Base-by-base conservation (phyloP, 306 rosid species). In the Acacia confusa region DNA sequence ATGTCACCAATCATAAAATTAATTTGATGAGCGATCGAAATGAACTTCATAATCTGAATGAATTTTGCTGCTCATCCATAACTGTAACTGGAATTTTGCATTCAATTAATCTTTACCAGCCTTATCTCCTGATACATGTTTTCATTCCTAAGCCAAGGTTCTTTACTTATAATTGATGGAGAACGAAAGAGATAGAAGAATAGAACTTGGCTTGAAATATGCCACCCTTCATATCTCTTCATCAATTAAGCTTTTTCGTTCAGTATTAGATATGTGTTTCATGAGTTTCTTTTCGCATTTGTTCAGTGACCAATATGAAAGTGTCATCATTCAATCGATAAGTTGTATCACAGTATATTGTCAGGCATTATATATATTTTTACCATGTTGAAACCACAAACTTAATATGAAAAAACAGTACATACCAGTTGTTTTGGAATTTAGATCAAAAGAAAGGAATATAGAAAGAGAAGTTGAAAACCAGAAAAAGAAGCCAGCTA, bases 21-120 rank as follows among this genome's bases (percentile, higher is more conserved):
- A 85, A 82, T 84, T 85, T 80, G 78, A 4, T 66, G 74, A 81
- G 75, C 84, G 57, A 41, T 81, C 73, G 70, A 14, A 83, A 72
- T 73, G 68, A 79, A 78, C 80, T 58, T 40, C 81, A 40, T 68
- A 65, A 4, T 84, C 66, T 64, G 75, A 82, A 82, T 85, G 78
- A 78, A 83, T 70, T 79, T 75, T 71, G 79, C 52, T 70, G 36
- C 16, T 75, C 25, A 50, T 78, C 52, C 76, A 68, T 60, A 55
- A 71, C 45, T 7, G 25, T 45, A 43, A 68, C 55, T 41, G 27
- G 64, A 43, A 81, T 75, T 65, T 12, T 50, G 53, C 78, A 60
- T 34, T 82, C 48, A 70, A 69, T 52, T 28, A 40, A 60, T 76
- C 34, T 60, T 30, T 68, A 41, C 48, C 19, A 27, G n/a, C 58